Evolutionary conservation across 2,329 filamentous ascomycete species (phyloP).

Genomic region (Neopestalotiopsis rosae): DNA sequence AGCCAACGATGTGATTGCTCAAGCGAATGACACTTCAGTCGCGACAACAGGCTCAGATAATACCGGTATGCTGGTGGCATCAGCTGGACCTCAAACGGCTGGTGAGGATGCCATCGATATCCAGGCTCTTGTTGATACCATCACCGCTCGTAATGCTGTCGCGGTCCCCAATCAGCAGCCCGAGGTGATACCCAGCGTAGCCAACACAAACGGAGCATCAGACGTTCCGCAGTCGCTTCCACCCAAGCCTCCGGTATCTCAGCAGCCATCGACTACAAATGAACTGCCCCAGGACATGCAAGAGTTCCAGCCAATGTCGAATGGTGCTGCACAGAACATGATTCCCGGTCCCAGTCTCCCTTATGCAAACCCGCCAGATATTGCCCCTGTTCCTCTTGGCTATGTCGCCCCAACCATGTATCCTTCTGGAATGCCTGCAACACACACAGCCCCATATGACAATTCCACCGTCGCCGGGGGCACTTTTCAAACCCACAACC

Average conservation of each 20-base stretch:
- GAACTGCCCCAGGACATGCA: constrained; percentile 29
- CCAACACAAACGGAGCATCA: constrained; percentile 30
- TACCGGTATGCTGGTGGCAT: neutral
- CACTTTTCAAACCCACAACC: constrained; percentile 20
- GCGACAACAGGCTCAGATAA: neutral
- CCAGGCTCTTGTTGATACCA: constrained; percentile 33
- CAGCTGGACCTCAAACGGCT: neutral
- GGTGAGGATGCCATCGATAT: constrained; percentile 30
- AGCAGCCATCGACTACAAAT: constrained; percentile 43
- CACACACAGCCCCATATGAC: constrained; percentile 21
- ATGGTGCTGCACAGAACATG: constrained; percentile 33
- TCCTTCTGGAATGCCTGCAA: constrained; percentile 26
- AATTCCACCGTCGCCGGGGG: constrained; percentile 19
- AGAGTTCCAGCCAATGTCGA: constrained; percentile 34
- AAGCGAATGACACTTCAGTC: neutral
- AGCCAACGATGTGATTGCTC: neutral
- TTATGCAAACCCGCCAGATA: constrained; percentile 41
- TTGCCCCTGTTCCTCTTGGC: constrained; percentile 37
- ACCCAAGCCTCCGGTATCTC: constrained; percentile 49
- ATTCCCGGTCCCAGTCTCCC: constrained; percentile 38
- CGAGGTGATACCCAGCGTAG: constrained; percentile 35
- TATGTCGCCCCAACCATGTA: constrained; percentile 36
- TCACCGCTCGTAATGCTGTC: constrained; percentile 32
- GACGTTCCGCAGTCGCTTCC: constrained; percentile 44
- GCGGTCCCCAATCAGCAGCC: constrained; percentile 31